These are phyloP conservation scores for Myrica gale DNA, from an alignment of 306 rosid genomes.

Conservation along the genomic window DNA sequence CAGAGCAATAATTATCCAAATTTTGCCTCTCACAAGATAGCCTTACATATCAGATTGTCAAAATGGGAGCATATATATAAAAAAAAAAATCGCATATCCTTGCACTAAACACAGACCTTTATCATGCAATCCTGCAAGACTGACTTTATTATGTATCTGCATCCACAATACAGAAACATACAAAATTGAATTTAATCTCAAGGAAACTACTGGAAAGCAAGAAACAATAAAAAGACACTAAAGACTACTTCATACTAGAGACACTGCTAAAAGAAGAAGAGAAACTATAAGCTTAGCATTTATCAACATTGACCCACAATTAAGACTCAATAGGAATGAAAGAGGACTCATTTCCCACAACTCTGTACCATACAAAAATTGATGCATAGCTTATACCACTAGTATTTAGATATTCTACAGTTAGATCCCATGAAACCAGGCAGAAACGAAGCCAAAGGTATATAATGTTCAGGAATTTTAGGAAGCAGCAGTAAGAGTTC, in stretches of 20 bases:
- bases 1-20: background rate
- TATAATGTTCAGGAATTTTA: constrained; percentile 8
- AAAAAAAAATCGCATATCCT: background rate
- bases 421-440: constrained; percentile 8
- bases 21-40: background rate
- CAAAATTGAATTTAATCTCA: constrained; percentile 15
- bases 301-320: background rate
- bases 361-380: background rate
- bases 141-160: constrained; percentile 62
- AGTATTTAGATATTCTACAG: background rate
- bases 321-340: background rate
- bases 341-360: background rate
- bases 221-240: constrained; percentile 7
- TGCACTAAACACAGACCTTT: constrained; percentile 57
- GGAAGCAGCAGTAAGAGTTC: constrained; percentile 26
- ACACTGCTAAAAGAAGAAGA: background rate
- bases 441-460: constrained; percentile 13
- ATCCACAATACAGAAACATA: constrained; percentile 29
- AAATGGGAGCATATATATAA: background rate
- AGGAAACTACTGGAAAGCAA: constrained; percentile 19
- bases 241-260: constrained; percentile 2
- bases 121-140: constrained; percentile 91
- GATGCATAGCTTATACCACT: too few relatives aligned
- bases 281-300: constrained; percentile 8
- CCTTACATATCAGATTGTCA: background rate